These are phyloP conservation scores for Stygiomarasmius scandens DNA, from an alignment of 1,284 basidiomycete species.

Conservation along the genomic window DNA sequence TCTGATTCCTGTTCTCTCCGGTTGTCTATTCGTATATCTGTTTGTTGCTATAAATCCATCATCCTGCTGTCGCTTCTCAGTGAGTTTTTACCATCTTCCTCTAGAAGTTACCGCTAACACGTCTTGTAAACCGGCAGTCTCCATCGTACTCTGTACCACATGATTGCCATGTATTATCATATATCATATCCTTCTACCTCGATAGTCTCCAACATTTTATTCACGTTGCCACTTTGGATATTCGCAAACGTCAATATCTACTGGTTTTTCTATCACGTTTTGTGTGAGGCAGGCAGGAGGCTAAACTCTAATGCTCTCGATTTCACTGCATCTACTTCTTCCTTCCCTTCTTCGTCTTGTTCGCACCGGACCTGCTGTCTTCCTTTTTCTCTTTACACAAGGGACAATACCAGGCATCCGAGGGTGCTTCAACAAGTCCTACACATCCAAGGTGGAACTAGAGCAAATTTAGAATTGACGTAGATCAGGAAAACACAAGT, in stretches of 20 bases:
- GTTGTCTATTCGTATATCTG: not conserved
- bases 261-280: too few species aligned
- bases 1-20: not conserved
- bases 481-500: slow-evolving; percentile 5
- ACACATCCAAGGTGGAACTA: slow-evolving; percentile 69
- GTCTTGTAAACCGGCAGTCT: not conserved
- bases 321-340: slow-evolving; percentile 2
- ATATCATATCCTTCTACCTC: not conserved
- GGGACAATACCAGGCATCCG: slow-evolving; percentile 61
- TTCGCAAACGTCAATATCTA: too few species aligned
- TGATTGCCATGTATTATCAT: not conserved
- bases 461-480: slow-evolving; percentile 4
- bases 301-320: not conserved
- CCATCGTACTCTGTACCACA: not conserved
- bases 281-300: too few species aligned
- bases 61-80: not conserved
- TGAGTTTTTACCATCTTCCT: not conserved
- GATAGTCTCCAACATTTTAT: too few species aligned
- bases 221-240: too few species aligned
- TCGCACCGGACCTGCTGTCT: not conserved
- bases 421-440: slow-evolving; percentile 59
- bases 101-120: not conserved
- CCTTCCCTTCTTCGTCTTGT: slow-evolving; percentile 7
- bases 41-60: not conserved
- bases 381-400: slow-evolving; percentile 44